These are phyloP conservation scores for Sphaceloma murrayae DNA, from an alignment of 2,329 filamentous ascomycete species.

Conservation along the genomic window DNA sequence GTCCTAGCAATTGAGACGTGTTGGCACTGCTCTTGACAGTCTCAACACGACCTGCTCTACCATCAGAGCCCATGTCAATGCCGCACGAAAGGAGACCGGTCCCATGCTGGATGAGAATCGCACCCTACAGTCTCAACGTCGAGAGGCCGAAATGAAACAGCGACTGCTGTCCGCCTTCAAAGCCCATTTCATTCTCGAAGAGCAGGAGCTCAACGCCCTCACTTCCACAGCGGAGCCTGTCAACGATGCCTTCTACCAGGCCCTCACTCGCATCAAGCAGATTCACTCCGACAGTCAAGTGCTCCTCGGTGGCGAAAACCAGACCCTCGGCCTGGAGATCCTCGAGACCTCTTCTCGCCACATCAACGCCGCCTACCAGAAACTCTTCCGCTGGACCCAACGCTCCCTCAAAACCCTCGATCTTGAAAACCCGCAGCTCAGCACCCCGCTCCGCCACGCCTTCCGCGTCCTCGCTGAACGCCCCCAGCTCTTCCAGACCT, in stretches of 20 bases:
- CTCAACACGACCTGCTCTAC: conserved; percentile 71
- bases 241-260: conserved; percentile 71
- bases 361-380: conserved; percentile 84
- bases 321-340: conserved; percentile 76
- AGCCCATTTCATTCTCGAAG: conserved; percentile 72
- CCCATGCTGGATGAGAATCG: conserved; percentile 70
- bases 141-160: conserved; percentile 69
- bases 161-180: conserved; percentile 67
- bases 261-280: conserved; percentile 69
- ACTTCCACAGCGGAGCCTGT: conserved; percentile 74
- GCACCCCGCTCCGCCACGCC: conserved; percentile 69
- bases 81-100: conserved; percentile 64
- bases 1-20: conserved; percentile 69
- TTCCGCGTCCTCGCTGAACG: conserved; percentile 81
- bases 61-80: conserved; percentile 66
- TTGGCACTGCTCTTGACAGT: conserved; percentile 66
- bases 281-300: conserved; percentile 85
- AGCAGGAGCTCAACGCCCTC: conserved; percentile 65
- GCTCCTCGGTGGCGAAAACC: conserved; percentile 79
- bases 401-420: conserved; percentile 87
- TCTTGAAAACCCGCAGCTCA: conserved; percentile 88
- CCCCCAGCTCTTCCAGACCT: conserved; percentile 84
- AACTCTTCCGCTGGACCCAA: conserved; percentile 91
- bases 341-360: conserved; percentile 85
- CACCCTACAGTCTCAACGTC: conserved; percentile 60